phyloP scores from a whole-genome alignment of 495 filamentous ascomycete genomes.

The Penicillium tannophilum region DNA sequence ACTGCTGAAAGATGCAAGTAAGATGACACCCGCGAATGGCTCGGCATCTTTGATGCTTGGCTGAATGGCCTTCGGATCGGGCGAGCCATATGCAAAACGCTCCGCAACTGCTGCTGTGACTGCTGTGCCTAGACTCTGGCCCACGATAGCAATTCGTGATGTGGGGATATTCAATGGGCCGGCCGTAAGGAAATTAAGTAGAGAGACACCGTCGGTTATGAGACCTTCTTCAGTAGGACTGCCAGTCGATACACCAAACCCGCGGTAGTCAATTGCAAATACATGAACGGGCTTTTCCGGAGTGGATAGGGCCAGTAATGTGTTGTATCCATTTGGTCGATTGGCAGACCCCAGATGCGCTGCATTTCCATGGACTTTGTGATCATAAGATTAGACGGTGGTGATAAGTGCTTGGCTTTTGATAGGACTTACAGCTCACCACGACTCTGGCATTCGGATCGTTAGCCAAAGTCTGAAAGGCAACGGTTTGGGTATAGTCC shows the following conservation, averaged over 20 bases:
- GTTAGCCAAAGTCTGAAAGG: constrained; percentile 55
- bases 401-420: background rate
- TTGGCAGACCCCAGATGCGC: constrained; percentile 49
- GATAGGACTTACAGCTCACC: constrained; percentile 52
- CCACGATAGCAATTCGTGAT: constrained; percentile 75
- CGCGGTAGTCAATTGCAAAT: constrained; percentile 83
- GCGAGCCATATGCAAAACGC: constrained; percentile 57
- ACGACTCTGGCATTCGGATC: constrained; percentile 60
- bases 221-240: constrained; percentile 79
- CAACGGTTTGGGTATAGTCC: constrained; percentile 46
- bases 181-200: constrained; percentile 61
- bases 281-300: constrained; percentile 61
- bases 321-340: constrained; percentile 45
- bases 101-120: constrained; percentile 73
- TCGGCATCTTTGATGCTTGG: constrained; percentile 43
- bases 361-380: constrained; percentile 52
- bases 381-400: background rate
- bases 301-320: constrained; percentile 45
- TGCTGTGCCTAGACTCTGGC: constrained; percentile 88
- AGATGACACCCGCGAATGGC: constrained; percentile 70
- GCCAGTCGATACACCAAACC: constrained; percentile 81
- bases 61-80: constrained; percentile 34
- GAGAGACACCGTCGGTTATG: constrained; percentile 73
- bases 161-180: constrained; percentile 56
- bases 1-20: constrained; percentile 78